phyloP scores from a whole-genome alignment of 345 rosid species.

The Murraya koenigii region DNA sequence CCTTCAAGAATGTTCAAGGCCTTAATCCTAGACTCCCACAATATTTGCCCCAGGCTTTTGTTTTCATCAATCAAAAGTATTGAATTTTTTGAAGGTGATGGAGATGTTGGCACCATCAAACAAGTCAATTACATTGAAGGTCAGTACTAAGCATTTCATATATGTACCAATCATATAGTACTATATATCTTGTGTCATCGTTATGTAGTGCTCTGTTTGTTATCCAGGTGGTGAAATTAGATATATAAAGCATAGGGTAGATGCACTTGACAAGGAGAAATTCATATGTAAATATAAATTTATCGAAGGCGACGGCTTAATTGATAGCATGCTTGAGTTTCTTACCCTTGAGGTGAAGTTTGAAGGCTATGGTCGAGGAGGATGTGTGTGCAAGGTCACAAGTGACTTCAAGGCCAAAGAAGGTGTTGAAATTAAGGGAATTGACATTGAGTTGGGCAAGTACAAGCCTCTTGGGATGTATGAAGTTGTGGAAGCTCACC shows the following conservation, averaged over 20 bases:
- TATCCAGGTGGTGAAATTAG: constrained; percentile 26
- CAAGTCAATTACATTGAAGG: constrained; percentile 45
- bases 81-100: constrained; percentile 35
- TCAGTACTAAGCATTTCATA: background rate
- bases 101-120: constrained; percentile 40
- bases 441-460: constrained; percentile 36
- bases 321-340: constrained; percentile 28
- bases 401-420: constrained; percentile 35
- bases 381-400: constrained; percentile 33
- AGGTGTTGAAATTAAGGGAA: constrained; percentile 29
- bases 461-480: constrained; percentile 42
- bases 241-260: constrained; percentile 35
- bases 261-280: constrained; percentile 38
- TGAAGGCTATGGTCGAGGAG: constrained; percentile 29
- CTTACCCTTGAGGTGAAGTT: constrained; percentile 36
- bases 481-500: constrained; percentile 46
- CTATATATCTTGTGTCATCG: background rate
- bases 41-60: constrained; percentile 41
- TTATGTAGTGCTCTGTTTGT: background rate
- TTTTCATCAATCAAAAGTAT: constrained; percentile 36
- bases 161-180: too few relatives aligned
- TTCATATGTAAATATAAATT: constrained; percentile 27
- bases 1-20: constrained; percentile 42
- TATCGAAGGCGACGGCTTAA: constrained; percentile 24
- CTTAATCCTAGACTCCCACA: constrained; percentile 44